These are phyloP conservation scores for Phaeomoniella chlamydospora DNA, from an alignment of 2,329 filamentous ascomycete species.

Conservation along the genomic window DNA sequence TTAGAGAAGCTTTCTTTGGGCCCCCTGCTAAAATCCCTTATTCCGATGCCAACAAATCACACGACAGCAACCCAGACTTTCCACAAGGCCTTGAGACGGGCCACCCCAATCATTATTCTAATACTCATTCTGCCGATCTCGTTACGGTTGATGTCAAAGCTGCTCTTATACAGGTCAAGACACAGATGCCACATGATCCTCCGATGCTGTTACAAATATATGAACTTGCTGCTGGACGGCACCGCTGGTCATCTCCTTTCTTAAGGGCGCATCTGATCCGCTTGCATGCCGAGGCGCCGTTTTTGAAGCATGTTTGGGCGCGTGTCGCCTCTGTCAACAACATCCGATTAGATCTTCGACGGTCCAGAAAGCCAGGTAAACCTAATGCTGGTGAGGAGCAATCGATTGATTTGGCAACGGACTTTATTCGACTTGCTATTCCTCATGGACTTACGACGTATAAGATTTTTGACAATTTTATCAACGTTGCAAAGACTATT, in stretches of 20 bases:
- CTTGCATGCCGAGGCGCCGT: conserved; percentile 77
- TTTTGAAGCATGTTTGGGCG: conserved; percentile 72
- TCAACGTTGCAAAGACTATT: conserved; percentile 74
- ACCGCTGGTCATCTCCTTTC: conserved; percentile 79
- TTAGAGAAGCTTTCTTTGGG: conserved; percentile 51
- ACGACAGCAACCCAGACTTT: neutral
- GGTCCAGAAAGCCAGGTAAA: conserved; percentile 55
- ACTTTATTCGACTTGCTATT: conserved; percentile 75
- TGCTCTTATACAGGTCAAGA: conserved; percentile 73
- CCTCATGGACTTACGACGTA: conserved; percentile 85
- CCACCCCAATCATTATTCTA: neutral
- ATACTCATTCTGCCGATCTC: conserved; percentile 40
- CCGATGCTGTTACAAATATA: conserved; percentile 82
- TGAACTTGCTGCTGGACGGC: conserved; percentile 64
- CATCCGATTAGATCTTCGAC: conserved; percentile 64
- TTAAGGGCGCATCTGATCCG: conserved; percentile 61
- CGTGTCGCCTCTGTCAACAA: conserved; percentile 72
- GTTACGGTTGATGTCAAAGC: conserved; percentile 71
- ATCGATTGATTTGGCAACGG: conserved; percentile 69
- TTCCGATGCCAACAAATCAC: neutral
- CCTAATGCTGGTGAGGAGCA: conserved; percentile 55
- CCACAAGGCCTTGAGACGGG: neutral
- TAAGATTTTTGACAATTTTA: conserved; percentile 82
- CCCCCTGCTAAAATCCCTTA: conserved; percentile 2
- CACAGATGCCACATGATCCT: conserved; percentile 78